phyloP scores from a whole-genome alignment of 202 grass and related monocot species.

The Eragrostis tef region DNA sequence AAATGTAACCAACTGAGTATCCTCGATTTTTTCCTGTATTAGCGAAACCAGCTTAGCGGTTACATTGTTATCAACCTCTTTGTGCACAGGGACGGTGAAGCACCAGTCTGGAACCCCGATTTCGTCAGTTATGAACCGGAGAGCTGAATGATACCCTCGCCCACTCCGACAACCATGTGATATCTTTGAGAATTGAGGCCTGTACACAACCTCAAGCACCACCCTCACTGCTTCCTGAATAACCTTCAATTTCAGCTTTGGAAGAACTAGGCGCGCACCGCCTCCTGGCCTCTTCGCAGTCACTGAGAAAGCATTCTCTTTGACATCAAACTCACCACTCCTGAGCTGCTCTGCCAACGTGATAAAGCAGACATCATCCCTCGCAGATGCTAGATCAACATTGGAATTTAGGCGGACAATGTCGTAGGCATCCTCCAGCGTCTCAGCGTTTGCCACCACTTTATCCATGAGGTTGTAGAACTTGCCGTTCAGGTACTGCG shows the following conservation, averaged over 20 bases:
- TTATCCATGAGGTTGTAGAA: slow-evolving; percentile 69
- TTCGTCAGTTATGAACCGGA: slow-evolving; percentile 70
- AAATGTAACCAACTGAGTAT: slow-evolving; percentile 61
- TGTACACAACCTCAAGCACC: slow-evolving; percentile 79
- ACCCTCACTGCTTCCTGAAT: slow-evolving; percentile 81
- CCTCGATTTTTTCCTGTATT: slow-evolving; percentile 79
- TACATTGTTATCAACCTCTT: slow-evolving; percentile 64
- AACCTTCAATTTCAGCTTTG: slow-evolving; percentile 74
- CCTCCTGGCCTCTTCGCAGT: slow-evolving; percentile 46
- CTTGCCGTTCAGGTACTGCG: slow-evolving; percentile 64
- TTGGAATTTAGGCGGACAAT: slow-evolving; percentile 74
- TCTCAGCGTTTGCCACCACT: slow-evolving; percentile 60
- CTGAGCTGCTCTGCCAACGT: slow-evolving; percentile 64
- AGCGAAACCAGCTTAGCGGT: slow-evolving; percentile 64
- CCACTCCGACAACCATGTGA: slow-evolving; percentile 86
- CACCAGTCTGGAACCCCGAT: slow-evolving; percentile 74
- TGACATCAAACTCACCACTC: slow-evolving; percentile 57
- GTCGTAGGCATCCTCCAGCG: slow-evolving; percentile 78
- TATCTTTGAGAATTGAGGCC: slow-evolving; percentile 89
- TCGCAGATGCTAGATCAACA: slow-evolving; percentile 51
- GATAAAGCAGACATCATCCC: slow-evolving; percentile 57
- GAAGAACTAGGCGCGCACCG: slow-evolving; percentile 65
- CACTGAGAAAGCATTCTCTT: slow-evolving; percentile 47
- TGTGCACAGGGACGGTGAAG: slow-evolving; percentile 80
- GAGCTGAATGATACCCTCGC: slow-evolving; percentile 61